Conservation (phyloP, 2,329 filamentous ascomycete species). For the Lachnellula willkommii region DNA sequence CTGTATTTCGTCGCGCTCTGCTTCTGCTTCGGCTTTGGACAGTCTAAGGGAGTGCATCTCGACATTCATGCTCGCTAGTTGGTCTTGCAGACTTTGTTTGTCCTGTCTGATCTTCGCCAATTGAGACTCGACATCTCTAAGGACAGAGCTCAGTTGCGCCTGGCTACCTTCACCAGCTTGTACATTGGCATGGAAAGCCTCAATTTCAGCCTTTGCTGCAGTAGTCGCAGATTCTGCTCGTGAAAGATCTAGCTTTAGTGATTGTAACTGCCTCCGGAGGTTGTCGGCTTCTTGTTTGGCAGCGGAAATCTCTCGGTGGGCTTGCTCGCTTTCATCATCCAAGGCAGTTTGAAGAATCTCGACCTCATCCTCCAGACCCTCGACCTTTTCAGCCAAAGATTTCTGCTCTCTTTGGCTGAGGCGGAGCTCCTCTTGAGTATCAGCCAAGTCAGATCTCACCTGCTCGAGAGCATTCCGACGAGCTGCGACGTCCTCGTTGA, state of each 20-base stretch:
- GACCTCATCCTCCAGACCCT: constrained; percentile 69
- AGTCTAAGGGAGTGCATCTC: constrained; percentile 55
- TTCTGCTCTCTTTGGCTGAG: constrained; percentile 60
- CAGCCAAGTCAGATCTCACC: constrained; percentile 60
- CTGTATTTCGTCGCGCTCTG: constrained; percentile 63
- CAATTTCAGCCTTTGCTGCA: constrained; percentile 28
- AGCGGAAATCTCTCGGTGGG: constrained; percentile 42
- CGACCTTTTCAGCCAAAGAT: constrained; percentile 57
- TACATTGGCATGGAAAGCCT: constrained; percentile 27
- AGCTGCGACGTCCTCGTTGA: constrained; percentile 65
- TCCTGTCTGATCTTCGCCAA: constrained; percentile 53
- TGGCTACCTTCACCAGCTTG: constrained; percentile 36
- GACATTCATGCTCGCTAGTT: constrained; percentile 52
- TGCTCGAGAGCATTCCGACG: constrained; percentile 62
- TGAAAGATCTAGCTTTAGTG: constrained; percentile 30
- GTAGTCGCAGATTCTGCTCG: constrained; percentile 26
- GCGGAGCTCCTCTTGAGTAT: constrained; percentile 64
- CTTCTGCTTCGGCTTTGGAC: constrained; percentile 53
- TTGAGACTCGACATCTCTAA: constrained; percentile 54
- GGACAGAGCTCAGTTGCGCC: constrained; percentile 49
- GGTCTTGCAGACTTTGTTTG: constrained; percentile 58
- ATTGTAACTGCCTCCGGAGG: constrained; percentile 40
- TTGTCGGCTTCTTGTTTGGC: constrained; percentile 38
- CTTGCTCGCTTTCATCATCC: constrained; percentile 57
- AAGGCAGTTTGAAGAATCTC: constrained; percentile 58